phyloP scores from a whole-genome alignment of 768 basidiomycete species.

The Mycena maculata region DNA sequence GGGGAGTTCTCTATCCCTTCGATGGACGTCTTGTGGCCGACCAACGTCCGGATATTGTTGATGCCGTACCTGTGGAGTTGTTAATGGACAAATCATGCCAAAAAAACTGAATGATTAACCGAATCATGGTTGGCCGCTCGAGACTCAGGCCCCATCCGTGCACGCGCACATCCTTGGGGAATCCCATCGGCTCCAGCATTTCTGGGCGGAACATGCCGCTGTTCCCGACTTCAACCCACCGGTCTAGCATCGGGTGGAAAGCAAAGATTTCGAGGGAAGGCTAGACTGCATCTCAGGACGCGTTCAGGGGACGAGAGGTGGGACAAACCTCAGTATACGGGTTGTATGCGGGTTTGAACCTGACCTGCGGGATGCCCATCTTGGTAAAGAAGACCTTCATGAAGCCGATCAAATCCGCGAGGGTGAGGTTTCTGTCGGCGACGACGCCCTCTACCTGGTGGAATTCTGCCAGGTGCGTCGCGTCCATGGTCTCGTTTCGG shows the following conservation, averaged over 20 bases:
- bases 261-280: slow-evolving; percentile 98
- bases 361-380: slow-evolving; percentile 93
- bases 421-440: slow-evolving; percentile 90
- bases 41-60: slow-evolving; percentile 94
- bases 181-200: slow-evolving; percentile 99
- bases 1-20: slow-evolving; percentile 90
- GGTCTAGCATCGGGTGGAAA: slow-evolving; percentile 92
- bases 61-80: slow-evolving; percentile 84
- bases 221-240: slow-evolving; percentile 99
- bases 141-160: slow-evolving; percentile 96
- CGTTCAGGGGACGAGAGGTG: not conserved
- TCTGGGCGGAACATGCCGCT: slow-evolving; percentile 99
- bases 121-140: slow-evolving; percentile 98
- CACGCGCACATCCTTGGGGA: slow-evolving; percentile 95
- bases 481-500: slow-evolving; percentile 98
- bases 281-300: slow-evolving; percentile 50
- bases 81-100: slow-evolving; percentile 1
- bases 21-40: slow-evolving; percentile 96
- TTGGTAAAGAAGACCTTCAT: slow-evolving; percentile 99
- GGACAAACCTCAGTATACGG: slow-evolving; percentile 89
- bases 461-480: slow-evolving; percentile 98
- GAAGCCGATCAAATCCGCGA: slow-evolving; percentile 97
- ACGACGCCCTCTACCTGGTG: slow-evolving; percentile 99
- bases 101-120: slow-evolving; percentile 60
- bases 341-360: slow-evolving; percentile 99